These are phyloP conservation scores for Lanmaoa pseudosensibilis DNA, from an alignment of 768 basidiomycete species.

Conservation along the genomic window DNA sequence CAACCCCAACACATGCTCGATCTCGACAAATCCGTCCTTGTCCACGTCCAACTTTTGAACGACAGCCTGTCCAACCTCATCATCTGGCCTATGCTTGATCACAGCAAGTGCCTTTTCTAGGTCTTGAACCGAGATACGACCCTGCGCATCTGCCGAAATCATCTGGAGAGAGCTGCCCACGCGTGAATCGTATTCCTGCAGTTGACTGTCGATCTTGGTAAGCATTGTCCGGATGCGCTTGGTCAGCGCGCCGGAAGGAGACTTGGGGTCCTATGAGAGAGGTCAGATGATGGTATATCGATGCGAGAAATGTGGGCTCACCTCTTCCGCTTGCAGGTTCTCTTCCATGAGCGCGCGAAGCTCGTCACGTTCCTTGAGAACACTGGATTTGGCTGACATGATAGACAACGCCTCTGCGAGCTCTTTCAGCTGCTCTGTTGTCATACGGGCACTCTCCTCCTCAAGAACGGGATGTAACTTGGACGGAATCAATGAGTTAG, in stretches of 20 bases:
- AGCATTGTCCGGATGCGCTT: constrained; percentile 96
- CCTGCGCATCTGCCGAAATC: constrained; percentile 83
- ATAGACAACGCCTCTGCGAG: constrained; percentile 88
- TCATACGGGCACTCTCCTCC: constrained; percentile 89
- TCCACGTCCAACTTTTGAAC: constrained; percentile 95
- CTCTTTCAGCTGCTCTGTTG: constrained; percentile 92
- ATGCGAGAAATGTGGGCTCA: constrained; percentile 27
- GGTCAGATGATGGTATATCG: neutral
- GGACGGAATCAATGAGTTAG: neutral
- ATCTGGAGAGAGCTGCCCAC: constrained; percentile 84
- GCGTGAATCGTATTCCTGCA: constrained; percentile 87
- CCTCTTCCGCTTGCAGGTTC: constrained; percentile 87
- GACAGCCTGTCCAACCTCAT: constrained; percentile 82
- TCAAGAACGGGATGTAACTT: constrained; percentile 64
- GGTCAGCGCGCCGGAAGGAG: constrained; percentile 80
- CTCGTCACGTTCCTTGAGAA: constrained; percentile 94
- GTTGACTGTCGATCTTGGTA: constrained; percentile 90
- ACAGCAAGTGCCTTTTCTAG: constrained; percentile 88
- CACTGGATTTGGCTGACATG: constrained; percentile 90
- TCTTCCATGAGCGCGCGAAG: constrained; percentile 91
- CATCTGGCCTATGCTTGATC: constrained; percentile 91
- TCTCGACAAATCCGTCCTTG: constrained; percentile 91
- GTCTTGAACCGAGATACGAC: constrained; percentile 86
- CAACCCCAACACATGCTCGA: constrained; percentile 90
- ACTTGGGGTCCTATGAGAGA: constrained; percentile 66